Base-by-base conservation (phyloP, 345 rosid genomes). In the Microcos paniculata region DNA sequence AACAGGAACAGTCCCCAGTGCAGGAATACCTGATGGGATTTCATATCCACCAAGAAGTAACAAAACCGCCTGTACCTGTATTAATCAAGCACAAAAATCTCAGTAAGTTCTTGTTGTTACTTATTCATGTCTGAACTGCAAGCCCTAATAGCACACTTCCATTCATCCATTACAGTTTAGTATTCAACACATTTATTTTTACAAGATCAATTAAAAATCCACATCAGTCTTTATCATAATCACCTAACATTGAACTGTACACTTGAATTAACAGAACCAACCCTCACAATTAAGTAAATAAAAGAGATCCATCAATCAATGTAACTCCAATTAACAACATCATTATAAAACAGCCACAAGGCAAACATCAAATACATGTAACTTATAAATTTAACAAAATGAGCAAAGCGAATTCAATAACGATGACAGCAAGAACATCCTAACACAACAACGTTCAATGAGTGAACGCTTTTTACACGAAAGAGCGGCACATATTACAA, bases 31-130 rank as follows among this genome's bases (percentile, higher is more conserved):
- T n/a, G 84, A 74, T 59, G 88, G 88, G 52, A 81, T 72, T 78
- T 85, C 86, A 71, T 72, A 77, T 61, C 84, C 88, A 18, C 88
- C 88, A 57, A 85, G 80, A 71, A 83, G 85, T 68, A 85, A 76
- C 61, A 85, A 72, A 18, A 85, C 88, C 33, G 85, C 88, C 66
- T 83, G 88, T n/a, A 85, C 88, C 88, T 85, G 79, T 16, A 31
- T 59, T 38, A 33, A 14, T 52, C 10, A 70, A 70, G 21, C 63
- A 26, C 21, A 31, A 64, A 14, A 26, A 33, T 71, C 23, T 26
- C 19, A 18, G 35, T 35, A 30, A 38, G n/a, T 48, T 19, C 46
- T 2, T 23, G 57, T 35, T 24, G 24, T n/a, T 58, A 42, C 28
- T 69, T 26, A 12, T 62, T 57, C 52, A 75, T 31, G 70, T 62